These are phyloP conservation scores for Erythrophleum ivorense DNA, from an alignment of 331 rosid genomes.

Conservation along the genomic window DNA sequence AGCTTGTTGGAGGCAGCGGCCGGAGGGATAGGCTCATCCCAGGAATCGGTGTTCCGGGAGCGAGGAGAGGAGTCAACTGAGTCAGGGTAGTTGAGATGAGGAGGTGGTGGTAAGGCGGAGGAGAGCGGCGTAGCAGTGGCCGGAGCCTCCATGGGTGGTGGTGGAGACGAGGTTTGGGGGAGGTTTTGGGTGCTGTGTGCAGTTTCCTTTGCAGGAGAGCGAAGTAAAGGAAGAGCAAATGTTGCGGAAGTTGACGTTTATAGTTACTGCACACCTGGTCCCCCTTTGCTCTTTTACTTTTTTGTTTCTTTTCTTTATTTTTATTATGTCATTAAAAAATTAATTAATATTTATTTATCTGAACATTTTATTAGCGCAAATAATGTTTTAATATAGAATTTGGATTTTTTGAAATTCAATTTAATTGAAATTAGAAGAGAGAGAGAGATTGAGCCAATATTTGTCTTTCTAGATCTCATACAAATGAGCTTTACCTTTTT, in stretches of 20 bases:
- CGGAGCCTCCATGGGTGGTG: slow-evolving; percentile 43
- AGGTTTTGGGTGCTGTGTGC: background rate
- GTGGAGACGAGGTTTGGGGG: slow-evolving; percentile 27
- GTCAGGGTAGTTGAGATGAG: slow-evolving; percentile 63
- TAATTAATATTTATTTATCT: background rate
- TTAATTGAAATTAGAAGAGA: too few species aligned
- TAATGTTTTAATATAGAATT: too few species aligned
- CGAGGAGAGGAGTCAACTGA: slow-evolving; percentile 87
- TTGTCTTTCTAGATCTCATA: too few species aligned
- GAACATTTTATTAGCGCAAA: background rate
- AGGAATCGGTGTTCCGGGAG: slow-evolving; percentile 79
- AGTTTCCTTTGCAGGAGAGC: slow-evolving; percentile 13
- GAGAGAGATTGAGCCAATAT: too few species aligned
- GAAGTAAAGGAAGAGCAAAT: background rate
- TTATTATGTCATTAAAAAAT: too few species aligned
- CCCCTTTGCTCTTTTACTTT: slow-evolving; percentile 23
- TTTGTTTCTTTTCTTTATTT: background rate
- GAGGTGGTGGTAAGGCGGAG: slow-evolving; percentile 18
- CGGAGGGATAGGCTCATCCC: slow-evolving; percentile 77
- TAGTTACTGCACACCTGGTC: slow-evolving; percentile 42
- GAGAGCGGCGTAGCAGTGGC: slow-evolving; percentile 40
- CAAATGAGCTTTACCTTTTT: too few species aligned
- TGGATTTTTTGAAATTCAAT: too few species aligned
- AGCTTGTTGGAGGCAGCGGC: slow-evolving; percentile 53
- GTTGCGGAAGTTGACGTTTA: slow-evolving; percentile 36